phyloP scores from a whole-genome alignment of 2,329 filamentous ascomycete species.

The Aspergillus pseudoterreus region DNA sequence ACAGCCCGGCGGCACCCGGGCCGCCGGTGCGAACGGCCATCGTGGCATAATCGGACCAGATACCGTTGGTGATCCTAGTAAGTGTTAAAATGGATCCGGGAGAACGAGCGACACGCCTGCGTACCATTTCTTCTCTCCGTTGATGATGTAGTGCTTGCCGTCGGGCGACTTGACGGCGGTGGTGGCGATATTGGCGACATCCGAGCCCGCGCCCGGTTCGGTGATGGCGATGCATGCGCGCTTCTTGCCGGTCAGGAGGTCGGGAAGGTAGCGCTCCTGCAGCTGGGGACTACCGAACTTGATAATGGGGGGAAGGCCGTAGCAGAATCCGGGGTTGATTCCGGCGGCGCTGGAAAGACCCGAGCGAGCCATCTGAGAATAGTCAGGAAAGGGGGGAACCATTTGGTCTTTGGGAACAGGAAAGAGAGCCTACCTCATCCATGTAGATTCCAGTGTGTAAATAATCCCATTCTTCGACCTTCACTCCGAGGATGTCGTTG shows the following conservation, averaged over 20 bases:
- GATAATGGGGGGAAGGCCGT: slow-evolving; percentile 67
- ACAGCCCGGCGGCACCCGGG: slow-evolving; percentile 60
- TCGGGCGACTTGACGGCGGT: slow-evolving; percentile 60
- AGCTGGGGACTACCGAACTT: slow-evolving; percentile 63
- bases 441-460: slow-evolving; percentile 66
- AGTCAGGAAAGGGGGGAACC: not conserved
- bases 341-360: slow-evolving; percentile 62
- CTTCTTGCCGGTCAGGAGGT: slow-evolving; percentile 63
- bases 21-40: slow-evolving; percentile 74
- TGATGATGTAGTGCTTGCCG: slow-evolving; percentile 66
- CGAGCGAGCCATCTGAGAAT: slow-evolving; percentile 55
- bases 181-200: slow-evolving; percentile 70
- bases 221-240: slow-evolving; percentile 74
- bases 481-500: slow-evolving; percentile 61
- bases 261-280: slow-evolving; percentile 64
- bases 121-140: slow-evolving; percentile 73
- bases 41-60: slow-evolving; percentile 64
- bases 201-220: slow-evolving; percentile 69
- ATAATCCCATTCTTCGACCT: slow-evolving; percentile 71
- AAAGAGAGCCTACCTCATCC: slow-evolving; percentile 53
- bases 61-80: slow-evolving; percentile 69
- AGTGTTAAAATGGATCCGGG: slow-evolving; percentile 12
- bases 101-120: not conserved
- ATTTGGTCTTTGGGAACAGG: too few species aligned
- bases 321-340: slow-evolving; percentile 69